Conservation (phyloP, 306 rosid species). For the Cercis canadensis region DNA sequence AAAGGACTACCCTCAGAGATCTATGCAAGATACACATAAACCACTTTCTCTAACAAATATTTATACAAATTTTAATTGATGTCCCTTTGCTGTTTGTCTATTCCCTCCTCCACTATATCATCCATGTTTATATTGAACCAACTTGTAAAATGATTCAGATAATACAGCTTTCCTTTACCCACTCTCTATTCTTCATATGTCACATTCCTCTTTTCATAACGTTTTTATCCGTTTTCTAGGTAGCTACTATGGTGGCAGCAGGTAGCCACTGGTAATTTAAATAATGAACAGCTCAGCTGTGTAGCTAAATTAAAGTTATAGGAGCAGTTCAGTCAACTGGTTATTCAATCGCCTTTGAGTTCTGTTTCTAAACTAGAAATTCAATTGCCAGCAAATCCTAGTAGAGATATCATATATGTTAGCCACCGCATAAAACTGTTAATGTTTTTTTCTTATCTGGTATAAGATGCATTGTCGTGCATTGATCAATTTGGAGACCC, state of each 20-base stretch:
- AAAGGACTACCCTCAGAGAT: too few species aligned
- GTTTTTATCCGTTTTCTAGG: constrained; percentile 14
- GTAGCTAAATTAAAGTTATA: constrained; percentile 9
- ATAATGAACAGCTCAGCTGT: constrained; percentile 25
- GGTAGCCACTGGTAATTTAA: constrained; percentile 22
- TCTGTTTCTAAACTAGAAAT: not conserved
- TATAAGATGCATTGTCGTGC: not conserved
- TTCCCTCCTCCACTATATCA: too few species aligned
- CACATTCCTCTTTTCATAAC: constrained; percentile 23
- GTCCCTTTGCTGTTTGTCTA: too few species aligned
- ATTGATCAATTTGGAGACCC: not conserved
- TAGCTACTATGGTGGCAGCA: not conserved
- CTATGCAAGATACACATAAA: too few species aligned
- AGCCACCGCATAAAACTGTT: constrained; percentile 30
- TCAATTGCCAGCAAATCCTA: constrained; percentile 31
- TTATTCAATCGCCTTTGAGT: not conserved
- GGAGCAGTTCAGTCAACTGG: constrained; percentile 31
- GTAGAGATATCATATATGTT: not conserved
- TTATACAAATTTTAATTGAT: too few species aligned
- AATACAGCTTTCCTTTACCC: constrained; percentile 28
- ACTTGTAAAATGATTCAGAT: constrained; percentile 11
- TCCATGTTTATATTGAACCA: constrained; percentile 10
- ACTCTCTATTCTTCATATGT: constrained; percentile 33
- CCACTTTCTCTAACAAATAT: too few species aligned
- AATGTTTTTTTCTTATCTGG: too few species aligned